Conservation (phyloP, 2,329 filamentous ascomycete genomes). For the Akanthomyces dipterigenus region DNA sequence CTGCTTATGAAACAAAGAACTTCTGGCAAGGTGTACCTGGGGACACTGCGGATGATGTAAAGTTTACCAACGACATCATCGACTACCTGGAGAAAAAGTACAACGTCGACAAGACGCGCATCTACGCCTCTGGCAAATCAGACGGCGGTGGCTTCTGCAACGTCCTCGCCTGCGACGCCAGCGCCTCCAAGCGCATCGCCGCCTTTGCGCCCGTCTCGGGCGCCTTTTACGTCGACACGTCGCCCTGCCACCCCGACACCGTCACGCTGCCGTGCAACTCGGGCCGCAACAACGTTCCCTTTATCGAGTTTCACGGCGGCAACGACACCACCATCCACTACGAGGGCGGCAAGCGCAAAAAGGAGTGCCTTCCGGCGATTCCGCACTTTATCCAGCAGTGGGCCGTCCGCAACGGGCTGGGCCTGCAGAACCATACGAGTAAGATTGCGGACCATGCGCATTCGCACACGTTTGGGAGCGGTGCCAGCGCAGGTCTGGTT, state of each 20-base stretch:
- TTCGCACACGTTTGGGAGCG: conserved; percentile 24
- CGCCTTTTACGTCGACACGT: conserved; percentile 30
- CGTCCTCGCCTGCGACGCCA: conserved; percentile 30
- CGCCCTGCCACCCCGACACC: conserved; percentile 26
- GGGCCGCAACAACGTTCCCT: conserved; percentile 28
- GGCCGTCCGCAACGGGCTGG: conserved; percentile 25
- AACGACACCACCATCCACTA: conserved; percentile 39
- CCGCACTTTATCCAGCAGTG: conserved; percentile 30
- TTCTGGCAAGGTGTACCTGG: conserved; percentile 32
- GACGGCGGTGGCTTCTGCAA: conserved; percentile 36
- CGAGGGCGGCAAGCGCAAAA: conserved; percentile 33
- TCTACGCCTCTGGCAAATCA: conserved; percentile 34
- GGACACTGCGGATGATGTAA: conserved; percentile 32
- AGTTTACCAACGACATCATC: conserved; percentile 35
- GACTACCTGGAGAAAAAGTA: conserved; percentile 26
- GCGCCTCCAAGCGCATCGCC: conserved; percentile 28
- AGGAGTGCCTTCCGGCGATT: conserved; percentile 36
- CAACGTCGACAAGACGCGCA: conserved; percentile 29
- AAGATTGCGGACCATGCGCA: conserved; percentile 17
- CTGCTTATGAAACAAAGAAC: neutral
- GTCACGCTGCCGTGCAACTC: conserved; percentile 32
- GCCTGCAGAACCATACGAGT: conserved; percentile 13
- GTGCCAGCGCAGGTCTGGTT: conserved; percentile 14
- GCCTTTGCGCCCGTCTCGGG: conserved; percentile 34
- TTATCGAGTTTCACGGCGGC: conserved; percentile 44